Conservation (phyloP, 1,284 basidiomycete species). For the Puccinia triticina region DNA sequence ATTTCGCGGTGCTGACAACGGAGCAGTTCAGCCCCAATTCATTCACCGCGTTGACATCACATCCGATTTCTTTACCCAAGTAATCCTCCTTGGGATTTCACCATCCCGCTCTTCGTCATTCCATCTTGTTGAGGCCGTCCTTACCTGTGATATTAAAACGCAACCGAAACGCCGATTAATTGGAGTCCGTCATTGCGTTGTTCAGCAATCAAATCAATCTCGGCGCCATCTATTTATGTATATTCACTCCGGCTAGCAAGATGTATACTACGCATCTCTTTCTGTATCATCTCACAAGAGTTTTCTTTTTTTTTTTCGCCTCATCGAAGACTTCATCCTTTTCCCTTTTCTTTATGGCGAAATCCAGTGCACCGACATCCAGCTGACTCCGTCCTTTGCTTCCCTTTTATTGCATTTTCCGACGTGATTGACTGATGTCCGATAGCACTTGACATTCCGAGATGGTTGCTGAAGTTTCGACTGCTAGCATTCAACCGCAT, state of each 20-base stretch:
- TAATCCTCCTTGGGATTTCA: not conserved
- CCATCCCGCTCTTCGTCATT: not conserved
- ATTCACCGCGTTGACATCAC: conserved; percentile 8
- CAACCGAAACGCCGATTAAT: not conserved
- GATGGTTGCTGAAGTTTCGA: conserved; percentile 40
- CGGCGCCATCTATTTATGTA: not conserved
- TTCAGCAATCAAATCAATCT: conserved; percentile 19
- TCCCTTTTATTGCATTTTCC: not conserved
- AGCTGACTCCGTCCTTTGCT: not conserved
- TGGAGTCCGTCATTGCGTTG: not conserved
- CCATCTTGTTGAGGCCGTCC: not conserved
- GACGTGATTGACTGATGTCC: not conserved
- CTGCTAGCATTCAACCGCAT: conserved; percentile 20
- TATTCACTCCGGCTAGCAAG: not conserved
- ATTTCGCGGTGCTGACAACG: not conserved
- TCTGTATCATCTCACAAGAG: not conserved
- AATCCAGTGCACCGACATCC: not conserved
- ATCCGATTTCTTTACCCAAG: not conserved
- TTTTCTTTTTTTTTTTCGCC: not conserved
- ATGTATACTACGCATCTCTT: not conserved
- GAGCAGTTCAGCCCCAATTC: not conserved
- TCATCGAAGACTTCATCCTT: not conserved
- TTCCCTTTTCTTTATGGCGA: not conserved
- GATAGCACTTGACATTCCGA: conserved; percentile 20
- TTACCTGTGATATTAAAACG: not conserved